Conservation (phyloP, 2,329 filamentous ascomycete genomes). For the Cordyceps tenuipes region DNA sequence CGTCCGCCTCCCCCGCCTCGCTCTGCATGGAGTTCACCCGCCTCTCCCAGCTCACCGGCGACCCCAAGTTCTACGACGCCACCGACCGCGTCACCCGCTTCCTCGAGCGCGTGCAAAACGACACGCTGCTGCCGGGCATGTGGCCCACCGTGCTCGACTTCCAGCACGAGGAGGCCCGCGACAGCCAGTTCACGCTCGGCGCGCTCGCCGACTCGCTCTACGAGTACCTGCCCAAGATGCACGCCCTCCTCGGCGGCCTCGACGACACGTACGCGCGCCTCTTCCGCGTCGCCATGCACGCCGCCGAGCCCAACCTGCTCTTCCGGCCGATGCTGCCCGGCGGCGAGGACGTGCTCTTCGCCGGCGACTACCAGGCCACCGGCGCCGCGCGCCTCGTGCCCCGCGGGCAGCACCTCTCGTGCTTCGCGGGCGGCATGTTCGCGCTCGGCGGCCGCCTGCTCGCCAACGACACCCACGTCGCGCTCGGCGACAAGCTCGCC, state of each 20-base stretch:
- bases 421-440: slow-evolving; percentile 59
- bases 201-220: slow-evolving; percentile 49
- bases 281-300: slow-evolving; percentile 41
- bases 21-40: slow-evolving; percentile 54
- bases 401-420: slow-evolving; percentile 48
- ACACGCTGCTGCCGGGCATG: slow-evolving; percentile 49
- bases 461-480: slow-evolving; percentile 39
- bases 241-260: slow-evolving; percentile 55
- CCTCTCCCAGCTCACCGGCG: slow-evolving; percentile 51
- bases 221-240: slow-evolving; percentile 59
- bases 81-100: slow-evolving; percentile 47
- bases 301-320: slow-evolving; percentile 51
- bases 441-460: slow-evolving; percentile 53
- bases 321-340: slow-evolving; percentile 56
- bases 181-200: slow-evolving; percentile 34
- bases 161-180: slow-evolving; percentile 21
- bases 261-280: slow-evolving; percentile 30
- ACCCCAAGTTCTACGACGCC: slow-evolving; percentile 53
- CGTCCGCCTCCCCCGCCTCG: slow-evolving; percentile 39
- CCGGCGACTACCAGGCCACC: slow-evolving; percentile 24
- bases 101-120: slow-evolving; percentile 43
- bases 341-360: slow-evolving; percentile 53
- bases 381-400: slow-evolving; percentile 23
- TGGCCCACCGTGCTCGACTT: slow-evolving; percentile 52
- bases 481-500: slow-evolving; percentile 48